Conservation (phyloP, 768 basidiomycete genomes). For the Serpula lacrymans region DNA sequence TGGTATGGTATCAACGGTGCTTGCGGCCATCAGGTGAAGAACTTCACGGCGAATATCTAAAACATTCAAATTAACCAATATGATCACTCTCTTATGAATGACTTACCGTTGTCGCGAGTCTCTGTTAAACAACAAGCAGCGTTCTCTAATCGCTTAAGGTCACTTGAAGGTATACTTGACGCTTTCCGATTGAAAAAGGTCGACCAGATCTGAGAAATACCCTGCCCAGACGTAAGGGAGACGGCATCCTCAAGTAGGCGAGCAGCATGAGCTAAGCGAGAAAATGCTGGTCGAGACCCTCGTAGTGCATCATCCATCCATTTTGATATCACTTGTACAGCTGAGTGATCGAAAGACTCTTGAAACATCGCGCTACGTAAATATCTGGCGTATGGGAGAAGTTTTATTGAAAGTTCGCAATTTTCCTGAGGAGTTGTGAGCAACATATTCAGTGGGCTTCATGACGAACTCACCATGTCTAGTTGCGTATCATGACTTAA, state of each 20-base stretch:
- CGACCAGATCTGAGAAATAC: conserved; percentile 71
- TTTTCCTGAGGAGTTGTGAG: too few species aligned
- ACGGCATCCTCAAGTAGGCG: conserved; percentile 44
- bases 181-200: conserved; percentile 28
- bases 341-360: conserved; percentile 60
- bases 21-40: conserved; percentile 18
- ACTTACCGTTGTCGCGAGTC: neutral
- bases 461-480: too few species aligned
- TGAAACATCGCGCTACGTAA: conserved; percentile 41
- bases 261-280: conserved; percentile 27
- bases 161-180: conserved; percentile 13
- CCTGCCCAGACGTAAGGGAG: conserved; percentile 66
- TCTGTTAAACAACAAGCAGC: neutral
- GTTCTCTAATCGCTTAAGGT: conserved; percentile 15
- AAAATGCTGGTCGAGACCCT: conserved; percentile 31
- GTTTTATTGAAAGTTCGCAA: conserved; percentile 29
- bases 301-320: conserved; percentile 48
- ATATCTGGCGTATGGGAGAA: conserved; percentile 37
- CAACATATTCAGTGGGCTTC: too few species aligned
- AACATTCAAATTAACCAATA: too few species aligned
- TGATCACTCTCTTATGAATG: neutral
- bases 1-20: conserved; percentile 5
- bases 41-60: conserved; percentile 15
- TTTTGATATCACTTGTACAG: conserved; percentile 52
- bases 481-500: too few species aligned